Percentiles rank a stretch among this genome's conserved stretches.
These are phyloP conservation scores for Baorangia bicolor DNA, from an alignment of 768 basidiomycete species.

Conservation along the genomic window DNA sequence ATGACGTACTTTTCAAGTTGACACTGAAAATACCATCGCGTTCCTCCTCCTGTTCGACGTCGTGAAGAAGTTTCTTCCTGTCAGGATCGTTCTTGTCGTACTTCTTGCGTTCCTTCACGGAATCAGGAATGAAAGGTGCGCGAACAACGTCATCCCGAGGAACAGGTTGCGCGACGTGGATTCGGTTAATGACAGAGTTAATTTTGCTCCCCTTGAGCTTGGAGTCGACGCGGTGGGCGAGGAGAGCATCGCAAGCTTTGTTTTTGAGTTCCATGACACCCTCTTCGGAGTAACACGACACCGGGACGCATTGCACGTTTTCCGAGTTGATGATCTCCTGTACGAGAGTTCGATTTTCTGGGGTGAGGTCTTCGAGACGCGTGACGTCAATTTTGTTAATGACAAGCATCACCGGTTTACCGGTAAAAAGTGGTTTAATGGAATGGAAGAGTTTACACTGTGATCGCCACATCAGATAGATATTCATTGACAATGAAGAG, in stretches of 20 bases:
- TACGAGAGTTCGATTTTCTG: slow-evolving; percentile 75
- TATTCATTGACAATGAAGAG: background rate
- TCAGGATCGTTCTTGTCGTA: slow-evolving; percentile 87
- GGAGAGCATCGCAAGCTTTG: slow-evolving; percentile 90
- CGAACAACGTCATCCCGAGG: slow-evolving; percentile 88
- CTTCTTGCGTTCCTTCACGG: slow-evolving; percentile 69
- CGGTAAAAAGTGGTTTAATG: slow-evolving; percentile 94
- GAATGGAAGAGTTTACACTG: slow-evolving; percentile 99
- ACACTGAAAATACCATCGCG: slow-evolving; percentile 90
- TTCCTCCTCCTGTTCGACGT: slow-evolving; percentile 83
- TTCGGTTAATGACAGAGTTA: slow-evolving; percentile 89
- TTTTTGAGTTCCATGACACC: slow-evolving; percentile 98
- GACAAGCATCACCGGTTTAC: slow-evolving; percentile 91
- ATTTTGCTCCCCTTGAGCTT: slow-evolving; percentile 95
- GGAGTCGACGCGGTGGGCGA: slow-evolving; percentile 90
- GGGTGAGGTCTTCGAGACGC: slow-evolving; percentile 78
- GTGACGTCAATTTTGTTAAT: slow-evolving; percentile 98
- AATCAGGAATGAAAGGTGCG: slow-evolving; percentile 86
- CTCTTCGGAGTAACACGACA: slow-evolving; percentile 95
- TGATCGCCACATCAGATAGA: background rate
- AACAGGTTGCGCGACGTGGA: slow-evolving; percentile 92
- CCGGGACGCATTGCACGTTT: slow-evolving; percentile 72
- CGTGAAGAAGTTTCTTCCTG: slow-evolving; percentile 69
- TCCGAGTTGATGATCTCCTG: slow-evolving; percentile 82
- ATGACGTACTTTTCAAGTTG: slow-evolving; percentile 74